Evolutionary conservation across 108 stramenopile genomes (phyloP), one percentile per base, ranked within the genome.

Genomic region (Cyclostephanos tholiformis): DNA sequence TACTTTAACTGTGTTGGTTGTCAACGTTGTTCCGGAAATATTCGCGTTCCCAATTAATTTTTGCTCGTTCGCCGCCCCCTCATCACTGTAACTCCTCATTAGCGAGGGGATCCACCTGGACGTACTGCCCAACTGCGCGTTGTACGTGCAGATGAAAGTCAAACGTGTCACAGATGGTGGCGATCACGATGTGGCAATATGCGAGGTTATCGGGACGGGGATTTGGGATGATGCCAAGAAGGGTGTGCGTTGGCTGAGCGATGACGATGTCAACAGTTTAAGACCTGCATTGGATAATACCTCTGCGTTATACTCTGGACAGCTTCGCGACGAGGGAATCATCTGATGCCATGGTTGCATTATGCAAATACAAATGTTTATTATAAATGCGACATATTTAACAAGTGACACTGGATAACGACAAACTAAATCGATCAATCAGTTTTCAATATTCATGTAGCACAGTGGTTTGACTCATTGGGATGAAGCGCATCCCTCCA

Each of bases 181-280:
- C 9, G 88, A 89, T 78, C 88, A 89, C 69, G 82, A 85, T 27
- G 86, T 87, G 16, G 79, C 76, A 46, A 73, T 89, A 46, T 87
- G 86, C 38, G 73, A 85, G 63, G 86, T 85, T 0, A 58, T 67
- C 20, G 76, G 67, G 16, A 78, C 68, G 27, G 86, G 83, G 35
- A 35, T 72, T 16, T 89, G 88, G 88, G 60, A 88, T 23, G 82
- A 74, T 35, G 58, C 50, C 16, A 57, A 38, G 13, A 39, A 71
- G 48, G 41, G 48, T 14, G 66, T 85, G n/a, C 29, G 30, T 22
- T 80, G 79, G 79, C 46, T 80, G 63, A 38, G 38, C 43, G 84
- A 64, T 43, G 53, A 35, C 55, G 39, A 14, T 57, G 58, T 14
- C 14, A 53, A 26, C 48, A 23, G 49, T 43, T 57, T 23, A 57